A percentile compares a stretch with the other conserved stretches of the same genome.
Evolutionary conservation across 495 filamentous ascomycete species (phyloP).

Genomic region (Parathielavia appendiculata): DNA sequence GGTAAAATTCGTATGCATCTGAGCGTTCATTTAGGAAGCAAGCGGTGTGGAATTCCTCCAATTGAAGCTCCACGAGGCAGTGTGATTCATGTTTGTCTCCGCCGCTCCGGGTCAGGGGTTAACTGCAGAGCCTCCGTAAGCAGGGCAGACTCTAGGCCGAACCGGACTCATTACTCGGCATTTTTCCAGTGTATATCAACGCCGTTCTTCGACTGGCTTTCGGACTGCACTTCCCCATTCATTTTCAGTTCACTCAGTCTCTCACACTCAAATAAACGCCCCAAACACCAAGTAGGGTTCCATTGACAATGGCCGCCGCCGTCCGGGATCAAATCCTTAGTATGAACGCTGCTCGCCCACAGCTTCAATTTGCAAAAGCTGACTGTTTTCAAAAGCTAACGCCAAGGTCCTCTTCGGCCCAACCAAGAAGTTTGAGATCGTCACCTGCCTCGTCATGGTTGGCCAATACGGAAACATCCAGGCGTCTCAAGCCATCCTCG

Average conservation of each 20-base stretch:
- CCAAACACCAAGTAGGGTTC: not conserved
- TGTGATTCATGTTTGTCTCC: too few relatives aligned
- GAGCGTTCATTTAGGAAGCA: too few relatives aligned
- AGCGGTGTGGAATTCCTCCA: too few relatives aligned
- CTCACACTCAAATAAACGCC: not conserved
- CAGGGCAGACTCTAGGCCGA: not conserved
- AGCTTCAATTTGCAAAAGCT: not conserved
- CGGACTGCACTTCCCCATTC: not conserved
- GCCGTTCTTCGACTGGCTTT: not conserved
- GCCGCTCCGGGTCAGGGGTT: too few relatives aligned
- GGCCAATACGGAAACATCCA: not conserved
- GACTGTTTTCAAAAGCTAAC: not conserved
- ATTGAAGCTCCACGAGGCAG: too few relatives aligned
- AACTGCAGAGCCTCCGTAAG: not conserved
- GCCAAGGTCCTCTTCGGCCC: conserved; percentile 1
- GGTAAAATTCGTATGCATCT: too few relatives aligned
- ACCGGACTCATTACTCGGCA: not conserved
- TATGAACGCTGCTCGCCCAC: not conserved
- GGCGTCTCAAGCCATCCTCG: not conserved
- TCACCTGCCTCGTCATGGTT: not conserved
- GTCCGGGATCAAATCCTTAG: not conserved
- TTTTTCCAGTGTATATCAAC: not conserved
- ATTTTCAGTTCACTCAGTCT: not conserved
- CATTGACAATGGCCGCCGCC: not conserved
- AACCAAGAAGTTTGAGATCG: not conserved